Evolutionary conservation across 768 basidiomycete species (phyloP).

Genomic region (Termitomyces sp.): DNA sequence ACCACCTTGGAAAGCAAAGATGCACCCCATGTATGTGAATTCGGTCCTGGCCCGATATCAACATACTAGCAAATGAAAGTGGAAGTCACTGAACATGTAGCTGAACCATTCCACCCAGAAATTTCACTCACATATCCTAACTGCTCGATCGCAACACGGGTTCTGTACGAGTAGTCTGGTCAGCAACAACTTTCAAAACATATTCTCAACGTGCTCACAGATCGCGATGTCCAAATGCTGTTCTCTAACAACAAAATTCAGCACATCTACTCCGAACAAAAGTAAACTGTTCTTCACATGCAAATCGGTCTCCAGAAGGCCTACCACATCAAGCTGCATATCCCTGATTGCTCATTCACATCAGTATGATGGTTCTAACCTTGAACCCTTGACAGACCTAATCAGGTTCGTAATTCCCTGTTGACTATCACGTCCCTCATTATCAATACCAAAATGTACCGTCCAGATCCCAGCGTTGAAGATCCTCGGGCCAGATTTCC

Average conservation of each 20-base stretch:
- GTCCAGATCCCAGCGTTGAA: constrained; percentile 89
- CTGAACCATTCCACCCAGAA: background rate
- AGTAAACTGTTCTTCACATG: constrained; percentile 48
- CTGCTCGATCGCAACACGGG: constrained; percentile 73
- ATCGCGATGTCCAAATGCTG: constrained; percentile 78
- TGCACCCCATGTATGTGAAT: constrained; percentile 88
- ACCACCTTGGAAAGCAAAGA: constrained; percentile 73
- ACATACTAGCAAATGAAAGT: constrained; percentile 54
- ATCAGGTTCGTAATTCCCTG: constrained; percentile 55
- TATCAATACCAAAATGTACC: constrained; percentile 83
- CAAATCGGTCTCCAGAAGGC: constrained; percentile 82
- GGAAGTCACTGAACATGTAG: constrained; percentile 2
- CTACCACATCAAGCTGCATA: constrained; percentile 83
- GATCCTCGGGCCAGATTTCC: constrained; percentile 61
- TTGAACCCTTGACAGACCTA: constrained; percentile 21
- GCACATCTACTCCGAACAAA: background rate
- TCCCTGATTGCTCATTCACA: constrained; percentile 40
- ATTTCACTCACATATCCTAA: constrained; percentile 68
- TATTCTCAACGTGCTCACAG: constrained; percentile 41
- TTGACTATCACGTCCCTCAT: constrained; percentile 73
- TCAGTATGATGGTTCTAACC: background rate
- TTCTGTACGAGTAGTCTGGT: constrained; percentile 37
- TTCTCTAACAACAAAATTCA: constrained; percentile 26
- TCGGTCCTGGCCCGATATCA: constrained; percentile 86
- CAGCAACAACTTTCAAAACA: background rate